Evolutionary conservation across 495 filamentous ascomycete genomes (phyloP), one percentile per base, ranked within the genome.

Genomic region (Neurospora cerealis): DNA sequence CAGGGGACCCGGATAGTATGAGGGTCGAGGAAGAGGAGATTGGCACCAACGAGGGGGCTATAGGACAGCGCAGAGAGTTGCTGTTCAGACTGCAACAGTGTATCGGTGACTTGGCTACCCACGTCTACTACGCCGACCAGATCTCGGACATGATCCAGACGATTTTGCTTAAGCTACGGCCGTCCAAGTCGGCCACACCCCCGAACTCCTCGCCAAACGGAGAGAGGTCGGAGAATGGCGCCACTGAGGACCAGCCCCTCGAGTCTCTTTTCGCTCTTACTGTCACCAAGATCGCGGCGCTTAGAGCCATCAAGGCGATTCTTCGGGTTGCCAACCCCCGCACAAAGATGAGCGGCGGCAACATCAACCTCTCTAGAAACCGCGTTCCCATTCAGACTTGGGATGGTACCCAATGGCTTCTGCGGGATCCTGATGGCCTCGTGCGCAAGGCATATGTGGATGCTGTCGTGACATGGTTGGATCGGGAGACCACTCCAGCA

Each of bases 41-140:
- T 1, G 77, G 80, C 8, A 77, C 79, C 72, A 74, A 76, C 2
- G 80, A 80, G 10, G 71, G 40, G 21, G 70, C 70, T 21, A 74
- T 77, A 9, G 77, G 77, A 6, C 80, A 84, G 60, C 80, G 85
- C 24, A 83, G 86, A 70, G 84, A 89, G 71, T 83, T 96, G 17
- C 85, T 95, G 46, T 79, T 82, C 24, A 87, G 89, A 21, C 83
- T 98, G 7, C 90, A 93, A 76, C 86, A 88, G 74, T 94, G 90
- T 80, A 94, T 97, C 73, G 93, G 92, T 9, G 87, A 92, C 79
- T 85, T 98, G n/a, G 93, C 93, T 2, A 97, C 93, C 1, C 95
- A 98, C 79, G 90, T 95, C 17, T 98, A 98, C 81, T 98, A 98
- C 80, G 91, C 92, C 2, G 94, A 98, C 74, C 94, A 98, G 78